Conservation (phyloP, 73 alveolate species). For the Uronychia binucleata region DNA sequence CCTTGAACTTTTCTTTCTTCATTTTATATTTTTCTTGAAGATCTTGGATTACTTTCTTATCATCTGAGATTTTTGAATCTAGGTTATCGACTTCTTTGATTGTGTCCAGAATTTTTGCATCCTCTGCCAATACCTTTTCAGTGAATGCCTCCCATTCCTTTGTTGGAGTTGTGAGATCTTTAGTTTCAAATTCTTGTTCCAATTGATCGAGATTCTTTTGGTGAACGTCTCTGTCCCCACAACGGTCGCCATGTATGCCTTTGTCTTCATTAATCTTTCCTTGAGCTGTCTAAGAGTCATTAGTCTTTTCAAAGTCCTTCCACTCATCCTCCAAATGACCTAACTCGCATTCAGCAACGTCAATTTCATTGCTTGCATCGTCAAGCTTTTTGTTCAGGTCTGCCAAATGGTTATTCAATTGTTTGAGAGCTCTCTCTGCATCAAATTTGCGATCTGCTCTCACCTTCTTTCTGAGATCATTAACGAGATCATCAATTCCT, state of each 20-base stretch:
- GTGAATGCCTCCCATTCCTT: conserved; percentile 3
- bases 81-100: not conserved
- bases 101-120: not conserved
- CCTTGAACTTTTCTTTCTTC: not conserved
- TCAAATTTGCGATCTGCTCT: conserved; percentile 8
- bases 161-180: not conserved
- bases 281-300: not conserved
- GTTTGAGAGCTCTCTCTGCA: conserved; percentile 7
- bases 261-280: not conserved
- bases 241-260: not conserved
- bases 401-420: not conserved
- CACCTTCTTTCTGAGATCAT: not conserved
- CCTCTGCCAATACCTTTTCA: not conserved
- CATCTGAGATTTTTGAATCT: not conserved
- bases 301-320: not conserved
- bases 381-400: conserved; percentile 1
- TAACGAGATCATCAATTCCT: not conserved
- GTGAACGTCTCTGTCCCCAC: not conserved
- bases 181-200: conserved; percentile 8
- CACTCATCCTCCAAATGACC: not conserved
- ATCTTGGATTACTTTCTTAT: not conserved
- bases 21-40: not conserved
- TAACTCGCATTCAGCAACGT: not conserved
- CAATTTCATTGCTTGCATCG: not conserved
- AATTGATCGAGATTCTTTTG: not conserved